Evolutionary conservation across 2,329 filamentous ascomycete species (phyloP), one percentile per base, ranked within the genome.

Genomic region (Biscogniauxia sp.): DNA sequence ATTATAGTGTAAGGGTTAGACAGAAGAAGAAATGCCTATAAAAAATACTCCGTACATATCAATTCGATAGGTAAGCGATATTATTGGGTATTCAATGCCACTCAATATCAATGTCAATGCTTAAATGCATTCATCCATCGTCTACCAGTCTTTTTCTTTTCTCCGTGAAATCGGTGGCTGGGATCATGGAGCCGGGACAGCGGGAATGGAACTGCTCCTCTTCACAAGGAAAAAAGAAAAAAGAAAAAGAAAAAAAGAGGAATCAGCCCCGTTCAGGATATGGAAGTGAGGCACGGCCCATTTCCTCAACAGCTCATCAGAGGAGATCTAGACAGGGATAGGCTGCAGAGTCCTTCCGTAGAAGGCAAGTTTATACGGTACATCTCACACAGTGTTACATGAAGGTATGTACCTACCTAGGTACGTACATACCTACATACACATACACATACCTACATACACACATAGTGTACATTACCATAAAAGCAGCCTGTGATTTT

Each of bases 401-500:
- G 37, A 45, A 45, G 15, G 17, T 45, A 45, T 13, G 3, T 32
- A 32, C 3, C 1, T 23, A 23, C 23, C 23, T 23, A 23, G 23
- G 6, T 32, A 32, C 11, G 3, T 32, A 32, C 3, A 23, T 23
- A 23, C 28, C 28, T 32, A 32, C 6, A 32, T 32, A 45, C 45
- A 61, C 28, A 53, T 54, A 45, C 17, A 45, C 15, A 6, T 37
- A 54, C 50, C 25, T 28, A 50, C 55, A 56, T 49, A 54, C n/a
- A n/a, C n/a, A n/a, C n/a, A n/a, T n/a, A n/a, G n/a, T n/a, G n/a
- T n/a, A n/a, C n/a, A n/a, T n/a, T n/a, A n/a, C n/a, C n/a, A 53
- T 55, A 59, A 62, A 62, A 58, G 60, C 60, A 56, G 58, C 57
- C 32, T 53, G 51, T 60, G 41, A 19, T 51, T 51, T 53, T 32